Percentiles rank a stretch among this genome's conserved stretches.
These are phyloP conservation scores for Aureococcus anophagefferens DNA, from an alignment of 108 stramenopile genomes.

Conservation along the genomic window DNA sequence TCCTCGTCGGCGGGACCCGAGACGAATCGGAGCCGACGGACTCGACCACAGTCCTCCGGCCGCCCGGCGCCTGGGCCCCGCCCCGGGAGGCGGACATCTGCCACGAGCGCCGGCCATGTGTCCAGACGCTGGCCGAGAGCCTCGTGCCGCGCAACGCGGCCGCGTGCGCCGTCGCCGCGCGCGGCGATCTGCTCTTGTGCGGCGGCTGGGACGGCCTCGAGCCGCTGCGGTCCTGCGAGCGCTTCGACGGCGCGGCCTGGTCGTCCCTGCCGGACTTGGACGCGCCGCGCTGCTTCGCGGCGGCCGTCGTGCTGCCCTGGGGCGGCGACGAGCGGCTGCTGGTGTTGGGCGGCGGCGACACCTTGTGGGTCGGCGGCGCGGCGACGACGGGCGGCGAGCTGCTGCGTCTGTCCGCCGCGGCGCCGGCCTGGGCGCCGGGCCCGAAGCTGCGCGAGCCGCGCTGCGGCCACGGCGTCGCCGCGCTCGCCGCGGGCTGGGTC, in stretches of 20 bases:
- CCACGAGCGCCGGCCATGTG: no score
- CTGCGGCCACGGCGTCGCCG: neutral
- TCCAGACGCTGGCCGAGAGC: no score
- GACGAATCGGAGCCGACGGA: no score
- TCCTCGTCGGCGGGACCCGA: no score
- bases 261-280: neutral
- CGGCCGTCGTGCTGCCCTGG: neutral
- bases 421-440: neutral
- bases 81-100: no score
- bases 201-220: neutral
- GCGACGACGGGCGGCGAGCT: neutral
- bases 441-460: neutral
- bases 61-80: no score
- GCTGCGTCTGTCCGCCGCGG: neutral
- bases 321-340: neutral
- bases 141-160: neutral
- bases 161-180: neutral
- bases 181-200: neutral
- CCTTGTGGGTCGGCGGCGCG: neutral
- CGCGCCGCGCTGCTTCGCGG: neutral
- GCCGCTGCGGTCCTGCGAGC: neutral
- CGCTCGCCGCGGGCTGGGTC: no score
- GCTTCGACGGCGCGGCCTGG: neutral
- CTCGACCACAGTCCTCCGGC: no score
- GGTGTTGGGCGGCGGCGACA: neutral